Conservation (phyloP, 768 basidiomycete genomes). For the Boletus reticuloceps region DNA sequence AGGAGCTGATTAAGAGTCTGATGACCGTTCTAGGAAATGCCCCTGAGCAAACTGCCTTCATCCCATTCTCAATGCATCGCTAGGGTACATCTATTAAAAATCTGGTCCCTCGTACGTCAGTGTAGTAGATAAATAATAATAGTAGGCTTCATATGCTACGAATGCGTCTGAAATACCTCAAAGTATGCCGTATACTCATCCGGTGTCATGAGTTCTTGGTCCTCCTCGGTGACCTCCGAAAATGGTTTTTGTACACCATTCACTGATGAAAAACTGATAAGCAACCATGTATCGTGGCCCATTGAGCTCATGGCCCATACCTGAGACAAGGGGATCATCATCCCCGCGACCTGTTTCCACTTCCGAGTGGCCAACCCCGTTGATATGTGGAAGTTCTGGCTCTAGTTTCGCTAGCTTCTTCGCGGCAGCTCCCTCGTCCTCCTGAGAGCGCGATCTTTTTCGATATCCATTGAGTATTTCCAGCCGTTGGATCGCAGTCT, state of each 20-base stretch:
- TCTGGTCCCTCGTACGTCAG: conserved; percentile 8
- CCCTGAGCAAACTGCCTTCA: neutral
- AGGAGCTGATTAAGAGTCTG: conserved; percentile 19
- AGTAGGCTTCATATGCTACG: conserved; percentile 10
- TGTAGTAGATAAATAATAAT: conserved; percentile 5
- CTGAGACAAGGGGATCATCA: conserved; percentile 68
- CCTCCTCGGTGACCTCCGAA: conserved; percentile 85
- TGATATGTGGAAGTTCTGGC: conserved; percentile 23
- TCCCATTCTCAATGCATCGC: neutral
- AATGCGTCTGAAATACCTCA: conserved; percentile 57
- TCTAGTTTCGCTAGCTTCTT: conserved; percentile 46
- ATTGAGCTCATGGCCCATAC: conserved; percentile 36
- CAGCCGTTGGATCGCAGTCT: conserved; percentile 62
- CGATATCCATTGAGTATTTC: conserved; percentile 70
- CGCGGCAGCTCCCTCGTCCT: conserved; percentile 46
- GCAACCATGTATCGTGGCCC: neutral
- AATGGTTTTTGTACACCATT: conserved; percentile 71
- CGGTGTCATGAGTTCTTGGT: conserved; percentile 89
- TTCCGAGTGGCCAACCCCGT: conserved; percentile 2
- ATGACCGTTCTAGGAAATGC: conserved; percentile 10
- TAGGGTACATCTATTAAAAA: conserved; percentile 20
- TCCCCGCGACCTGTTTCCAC: conserved; percentile 1
- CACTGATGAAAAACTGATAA: conserved; percentile 43
- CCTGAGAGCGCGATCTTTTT: conserved; percentile 68
- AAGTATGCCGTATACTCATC: conserved; percentile 88